A percentile compares a stretch with the other conserved stretches of the same genome.
These are phyloP conservation scores for Entomophthora muscae DNA, from an alignment of 371 early-diverging fungal species.

Conservation along the genomic window DNA sequence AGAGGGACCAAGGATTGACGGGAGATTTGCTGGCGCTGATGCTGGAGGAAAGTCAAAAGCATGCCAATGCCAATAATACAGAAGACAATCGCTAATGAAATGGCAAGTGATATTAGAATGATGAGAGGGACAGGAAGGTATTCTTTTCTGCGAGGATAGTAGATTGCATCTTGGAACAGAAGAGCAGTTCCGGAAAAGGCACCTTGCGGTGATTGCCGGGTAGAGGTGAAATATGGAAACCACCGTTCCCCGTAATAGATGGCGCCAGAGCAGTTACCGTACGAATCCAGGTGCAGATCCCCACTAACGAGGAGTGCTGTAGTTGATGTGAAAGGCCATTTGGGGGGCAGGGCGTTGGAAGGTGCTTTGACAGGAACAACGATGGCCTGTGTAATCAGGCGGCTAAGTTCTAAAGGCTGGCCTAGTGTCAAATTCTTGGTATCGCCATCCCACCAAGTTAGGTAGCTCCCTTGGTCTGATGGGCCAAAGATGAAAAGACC, in stretches of 20 bases:
- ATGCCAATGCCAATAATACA: not conserved
- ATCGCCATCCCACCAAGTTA: not conserved
- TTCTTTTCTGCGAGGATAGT: not conserved
- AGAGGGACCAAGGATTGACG: not conserved
- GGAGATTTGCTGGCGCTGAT: not conserved
- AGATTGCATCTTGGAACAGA: not conserved
- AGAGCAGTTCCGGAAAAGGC: not conserved
- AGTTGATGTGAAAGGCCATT: not conserved
- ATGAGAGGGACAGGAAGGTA: not conserved
- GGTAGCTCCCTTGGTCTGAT: not conserved
- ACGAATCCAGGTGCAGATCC: not conserved
- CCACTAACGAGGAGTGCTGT: not conserved
- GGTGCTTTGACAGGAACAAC: not conserved
- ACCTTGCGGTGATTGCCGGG: not conserved
- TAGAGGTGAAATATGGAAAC: not conserved
- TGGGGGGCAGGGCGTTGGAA: not conserved
- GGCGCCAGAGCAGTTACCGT: not conserved
- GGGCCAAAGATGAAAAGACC: not conserved
- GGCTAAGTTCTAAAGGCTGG: not conserved
- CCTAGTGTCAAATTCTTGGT: not conserved
- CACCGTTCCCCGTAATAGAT: not conserved
- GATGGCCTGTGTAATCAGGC: not conserved
- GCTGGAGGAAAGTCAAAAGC: not conserved
- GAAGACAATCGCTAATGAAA: not conserved
- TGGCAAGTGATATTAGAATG: not conserved